phyloP scores from a whole-genome alignment of 1,284 basidiomycete genomes.

The Cryptococcus sp. region DNA sequence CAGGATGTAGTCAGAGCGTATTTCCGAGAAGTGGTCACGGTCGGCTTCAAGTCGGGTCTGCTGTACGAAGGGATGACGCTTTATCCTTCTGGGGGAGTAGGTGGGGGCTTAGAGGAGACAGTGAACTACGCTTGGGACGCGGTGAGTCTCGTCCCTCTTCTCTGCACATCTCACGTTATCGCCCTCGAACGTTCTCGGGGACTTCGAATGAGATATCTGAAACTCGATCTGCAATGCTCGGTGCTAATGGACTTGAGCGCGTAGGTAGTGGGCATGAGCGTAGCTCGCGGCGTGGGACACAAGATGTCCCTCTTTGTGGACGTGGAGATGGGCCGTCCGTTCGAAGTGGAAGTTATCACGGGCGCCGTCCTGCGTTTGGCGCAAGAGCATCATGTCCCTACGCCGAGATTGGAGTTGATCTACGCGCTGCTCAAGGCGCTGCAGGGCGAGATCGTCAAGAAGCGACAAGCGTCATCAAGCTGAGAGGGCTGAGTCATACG shows the following conservation, averaged over 20 bases:
- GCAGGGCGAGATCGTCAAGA: conserved; percentile 28
- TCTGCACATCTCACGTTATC: background rate
- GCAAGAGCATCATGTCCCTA: conserved; percentile 24
- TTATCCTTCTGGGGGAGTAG: conserved; percentile 28
- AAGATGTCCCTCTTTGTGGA: conserved; percentile 49
- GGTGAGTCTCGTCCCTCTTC: conserved; percentile 21
- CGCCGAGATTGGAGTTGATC: conserved; percentile 36
- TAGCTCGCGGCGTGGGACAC: conserved; percentile 31
- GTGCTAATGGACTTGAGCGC: no score
- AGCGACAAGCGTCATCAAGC: background rate
- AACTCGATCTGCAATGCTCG: background rate
- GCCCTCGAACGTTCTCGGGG: background rate
- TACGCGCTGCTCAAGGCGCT: conserved; percentile 46
- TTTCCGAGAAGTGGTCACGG: conserved; percentile 42
- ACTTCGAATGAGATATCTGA: background rate
- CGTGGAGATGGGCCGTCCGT: conserved; percentile 47
- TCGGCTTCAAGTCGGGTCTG: conserved; percentile 43
- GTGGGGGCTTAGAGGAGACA: conserved; percentile 23
- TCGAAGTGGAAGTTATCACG: conserved; percentile 51
- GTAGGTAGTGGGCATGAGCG: background rate
- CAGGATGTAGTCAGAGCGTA: conserved; percentile 37
- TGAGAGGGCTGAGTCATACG: background rate
- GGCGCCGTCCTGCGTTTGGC: conserved; percentile 47
- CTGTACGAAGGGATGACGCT: conserved; percentile 39
- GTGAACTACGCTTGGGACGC: conserved; percentile 25